Evolutionary conservation across 2,329 filamentous ascomycete genomes (phyloP), one percentile per base, ranked within the genome.

Genomic region (Neopestalotiopsis rosae): DNA sequence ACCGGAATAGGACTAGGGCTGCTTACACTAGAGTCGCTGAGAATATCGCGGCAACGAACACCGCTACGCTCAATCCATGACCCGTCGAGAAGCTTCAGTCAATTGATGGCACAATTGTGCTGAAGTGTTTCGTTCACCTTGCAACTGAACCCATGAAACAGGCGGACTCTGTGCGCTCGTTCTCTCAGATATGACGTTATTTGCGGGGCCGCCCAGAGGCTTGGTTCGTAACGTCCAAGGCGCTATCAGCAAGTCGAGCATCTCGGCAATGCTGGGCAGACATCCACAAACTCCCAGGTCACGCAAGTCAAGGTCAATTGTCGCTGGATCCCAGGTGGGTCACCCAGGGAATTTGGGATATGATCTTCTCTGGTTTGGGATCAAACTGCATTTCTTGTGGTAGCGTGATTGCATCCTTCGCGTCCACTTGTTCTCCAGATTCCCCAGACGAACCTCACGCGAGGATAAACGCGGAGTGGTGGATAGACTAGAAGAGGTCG

Each of bases 161-260:
- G n/a, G 45, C 45, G 45, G 45, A 17, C 20, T 10, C 9, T 52
- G 45, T 52, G 45, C 45, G 17, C 45, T n/a, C 17, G 45, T 52
- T 52, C 45, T 1, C 9, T 24, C 14, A n/a, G 45, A 52, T 52
- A 58, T 66, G 64, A 66, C 64, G 64, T 58, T 66, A 38, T 38
- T 40, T 58, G 64, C 32, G 64, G 64, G 64, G 49, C 52, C 34
- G 64, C 64, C 64, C 38, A 66, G 64, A 57, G 49, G 5, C 45
- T 66, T 66, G 64, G 64, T n/a, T 17, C 20, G 14, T 58, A 32
- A 62, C 10, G 24, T 7, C 62, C 62, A 65, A 65, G 62, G 14
- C 62, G 42, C 62, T 45, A 65, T 32, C n/a, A 52, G 24, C 24
- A 65, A 49, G 10, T 65, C 24, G 20, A 34, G 24, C 57, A 34